These are phyloP conservation scores for Fereydounia khargensis DNA, from an alignment of 1,284 basidiomycete genomes.

Conservation along the genomic window DNA sequence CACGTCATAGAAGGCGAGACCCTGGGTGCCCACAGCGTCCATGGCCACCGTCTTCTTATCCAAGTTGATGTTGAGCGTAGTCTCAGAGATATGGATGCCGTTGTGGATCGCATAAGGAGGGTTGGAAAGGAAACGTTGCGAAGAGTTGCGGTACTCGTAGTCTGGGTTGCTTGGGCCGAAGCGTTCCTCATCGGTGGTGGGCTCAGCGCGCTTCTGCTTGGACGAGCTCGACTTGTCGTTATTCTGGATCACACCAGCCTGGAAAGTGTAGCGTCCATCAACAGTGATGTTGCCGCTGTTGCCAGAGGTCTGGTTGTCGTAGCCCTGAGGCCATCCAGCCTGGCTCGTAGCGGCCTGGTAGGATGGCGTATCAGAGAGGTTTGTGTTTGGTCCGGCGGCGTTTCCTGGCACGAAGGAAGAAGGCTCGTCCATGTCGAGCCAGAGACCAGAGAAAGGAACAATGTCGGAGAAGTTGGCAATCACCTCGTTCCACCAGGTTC, in stretches of 20 bases:
- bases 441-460: slow-evolving; percentile 37
- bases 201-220: slow-evolving; percentile 5
- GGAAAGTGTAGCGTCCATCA: slow-evolving; percentile 61
- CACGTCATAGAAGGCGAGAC: slow-evolving; percentile 53
- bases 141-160: slow-evolving; percentile 21
- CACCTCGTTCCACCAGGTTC: slow-evolving; percentile 37
- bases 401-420: slow-evolving; percentile 20
- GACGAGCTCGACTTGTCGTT: slow-evolving; percentile 6
- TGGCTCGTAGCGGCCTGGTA: slow-evolving; percentile 31
- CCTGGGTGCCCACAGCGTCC: slow-evolving; percentile 58
- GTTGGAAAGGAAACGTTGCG: slow-evolving; percentile 30
- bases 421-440: slow-evolving; percentile 49
- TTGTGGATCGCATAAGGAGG: slow-evolving; percentile 71
- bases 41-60: slow-evolving; percentile 37
- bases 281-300: slow-evolving; percentile 71
- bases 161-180: slow-evolving; percentile 14
- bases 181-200: slow-evolving; percentile 4
- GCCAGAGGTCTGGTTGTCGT: slow-evolving; percentile 66
- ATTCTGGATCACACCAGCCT: slow-evolving; percentile 15
- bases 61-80: slow-evolving; percentile 61
- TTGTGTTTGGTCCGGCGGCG: slow-evolving; percentile 60
- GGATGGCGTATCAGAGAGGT: slow-evolving; percentile 49
- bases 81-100: slow-evolving; percentile 60
- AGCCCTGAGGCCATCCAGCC: slow-evolving; percentile 60
- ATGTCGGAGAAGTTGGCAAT: slow-evolving; percentile 26